phyloP scores from a whole-genome alignment of 2,329 filamentous ascomycete species.

The Fusarium subglutinans region DNA sequence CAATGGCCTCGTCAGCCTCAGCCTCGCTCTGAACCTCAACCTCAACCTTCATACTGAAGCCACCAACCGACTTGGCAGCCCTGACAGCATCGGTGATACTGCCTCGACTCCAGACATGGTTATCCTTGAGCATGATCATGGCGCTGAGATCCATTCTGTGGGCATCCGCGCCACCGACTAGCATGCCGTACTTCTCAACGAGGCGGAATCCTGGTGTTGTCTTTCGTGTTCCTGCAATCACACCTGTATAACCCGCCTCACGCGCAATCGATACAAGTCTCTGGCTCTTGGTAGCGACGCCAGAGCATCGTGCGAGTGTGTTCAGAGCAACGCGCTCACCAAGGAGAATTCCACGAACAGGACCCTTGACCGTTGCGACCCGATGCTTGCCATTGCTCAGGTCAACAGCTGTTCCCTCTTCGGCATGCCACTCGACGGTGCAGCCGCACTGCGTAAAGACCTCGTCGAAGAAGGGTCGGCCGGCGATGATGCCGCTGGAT shows the following conservation, averaged over 20 bases:
- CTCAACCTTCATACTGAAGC: constrained; percentile 94
- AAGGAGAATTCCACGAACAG: constrained; percentile 82
- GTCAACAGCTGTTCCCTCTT: constrained; percentile 77
- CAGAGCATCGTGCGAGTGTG: constrained; percentile 87
- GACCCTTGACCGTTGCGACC: constrained; percentile 85
- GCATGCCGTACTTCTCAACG: constrained; percentile 98
- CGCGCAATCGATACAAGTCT: constrained; percentile 65
- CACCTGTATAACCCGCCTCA: constrained; percentile 78
- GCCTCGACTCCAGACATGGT: constrained; percentile 92
- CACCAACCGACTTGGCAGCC: constrained; percentile 83
- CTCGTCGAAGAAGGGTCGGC: constrained; percentile 94
- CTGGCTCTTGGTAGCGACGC: constrained; percentile 78
- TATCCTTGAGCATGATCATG: constrained; percentile 99
- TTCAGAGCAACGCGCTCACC: constrained; percentile 95
- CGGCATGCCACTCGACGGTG: constrained; percentile 86
- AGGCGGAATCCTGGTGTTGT: constrained; percentile 95
- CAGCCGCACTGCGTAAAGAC: constrained; percentile 91
- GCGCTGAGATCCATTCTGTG: constrained; percentile 90
- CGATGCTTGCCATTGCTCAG: constrained; percentile 64
- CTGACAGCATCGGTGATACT: constrained; percentile 87
- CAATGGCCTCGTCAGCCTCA: constrained; percentile 91
- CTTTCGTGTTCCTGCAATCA: constrained; percentile 93
- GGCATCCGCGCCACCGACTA: constrained; percentile 90
- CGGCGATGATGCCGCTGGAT: constrained; percentile 83
- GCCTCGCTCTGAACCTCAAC: constrained; percentile 91